A percentile compares a stretch with the other conserved stretches of the same genome.
Evolutionary conservation across 2,329 filamentous ascomycete species (phyloP).

Genomic region (Monosporascus cannonballus): DNA sequence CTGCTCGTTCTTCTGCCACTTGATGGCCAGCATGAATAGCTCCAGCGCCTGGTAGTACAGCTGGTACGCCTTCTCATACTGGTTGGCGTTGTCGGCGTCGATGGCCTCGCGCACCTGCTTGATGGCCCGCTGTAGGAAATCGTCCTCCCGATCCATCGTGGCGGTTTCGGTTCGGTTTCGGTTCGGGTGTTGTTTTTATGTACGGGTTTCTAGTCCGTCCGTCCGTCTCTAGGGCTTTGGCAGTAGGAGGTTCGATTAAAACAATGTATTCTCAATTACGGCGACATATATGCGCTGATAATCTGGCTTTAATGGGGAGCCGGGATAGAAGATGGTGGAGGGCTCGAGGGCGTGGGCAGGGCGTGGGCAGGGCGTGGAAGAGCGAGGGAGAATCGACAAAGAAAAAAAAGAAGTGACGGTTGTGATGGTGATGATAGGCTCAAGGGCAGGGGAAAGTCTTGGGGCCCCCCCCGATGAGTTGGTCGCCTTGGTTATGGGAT

Average conservation of each 20-base stretch:
- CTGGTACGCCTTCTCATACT: constrained; percentile 96
- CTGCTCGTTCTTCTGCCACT: constrained; percentile 98
- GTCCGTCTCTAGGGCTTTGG: not conserved
- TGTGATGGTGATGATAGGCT: not conserved
- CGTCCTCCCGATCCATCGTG: constrained; percentile 28
- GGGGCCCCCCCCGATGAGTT: not conserved
- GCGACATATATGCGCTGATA: not conserved
- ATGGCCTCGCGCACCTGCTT: constrained; percentile 97
- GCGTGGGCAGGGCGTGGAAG: not conserved
- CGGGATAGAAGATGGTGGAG: not conserved
- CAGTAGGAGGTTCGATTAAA: not conserved
- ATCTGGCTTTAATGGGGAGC: not conserved
- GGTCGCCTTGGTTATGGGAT: not conserved
- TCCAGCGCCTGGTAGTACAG: constrained; percentile 94
- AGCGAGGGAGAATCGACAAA: not conserved
- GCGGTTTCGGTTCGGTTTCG: constrained; percentile 71
- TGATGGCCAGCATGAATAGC: constrained; percentile 96
- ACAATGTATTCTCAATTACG: not conserved
- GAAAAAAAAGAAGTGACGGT: not conserved
- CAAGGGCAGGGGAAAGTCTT: not conserved
- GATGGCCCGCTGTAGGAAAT: constrained; percentile 95
- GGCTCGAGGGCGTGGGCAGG: not conserved
- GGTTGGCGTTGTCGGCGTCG: constrained; percentile 87
- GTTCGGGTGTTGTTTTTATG: constrained; percentile 22
- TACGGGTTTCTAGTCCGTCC: not conserved